A percentile compares a stretch with the other conserved stretches of the same genome.
Conservation (phyloP, 768 basidiomycete genomes). For the Mycena vulgaris region DNA sequence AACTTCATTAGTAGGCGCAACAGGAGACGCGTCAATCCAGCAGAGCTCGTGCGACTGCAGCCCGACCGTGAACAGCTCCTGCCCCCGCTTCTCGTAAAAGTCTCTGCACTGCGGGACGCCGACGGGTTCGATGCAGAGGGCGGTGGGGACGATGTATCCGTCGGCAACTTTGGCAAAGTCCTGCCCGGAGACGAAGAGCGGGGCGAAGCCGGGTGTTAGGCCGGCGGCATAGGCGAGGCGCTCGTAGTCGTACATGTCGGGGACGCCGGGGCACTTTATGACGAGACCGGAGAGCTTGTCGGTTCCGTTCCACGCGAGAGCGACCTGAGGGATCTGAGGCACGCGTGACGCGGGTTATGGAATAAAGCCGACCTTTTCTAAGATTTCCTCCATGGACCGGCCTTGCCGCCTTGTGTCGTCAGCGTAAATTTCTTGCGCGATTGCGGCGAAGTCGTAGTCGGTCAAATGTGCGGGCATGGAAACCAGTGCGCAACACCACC, state of each 20-base stretch:
- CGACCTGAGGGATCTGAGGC: constrained; percentile 11
- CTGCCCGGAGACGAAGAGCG: not conserved
- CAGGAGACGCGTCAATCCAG: not conserved
- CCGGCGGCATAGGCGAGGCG: constrained; percentile 4
- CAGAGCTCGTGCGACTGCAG: not conserved
- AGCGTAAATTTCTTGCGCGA: constrained; percentile 15
- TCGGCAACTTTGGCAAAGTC: constrained; percentile 16
- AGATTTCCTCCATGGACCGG: constrained; percentile 21
- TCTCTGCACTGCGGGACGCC: not conserved
- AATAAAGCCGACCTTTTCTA: not conserved
- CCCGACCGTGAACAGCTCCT: not conserved
- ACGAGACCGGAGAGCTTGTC: constrained; percentile 10
- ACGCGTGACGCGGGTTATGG: too few relatives aligned
- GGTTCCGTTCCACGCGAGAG: constrained; percentile 16
- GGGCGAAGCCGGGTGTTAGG: not conserved
- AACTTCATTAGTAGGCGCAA: not conserved
- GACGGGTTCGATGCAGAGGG: not conserved
- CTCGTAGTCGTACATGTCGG: constrained; percentile 36
- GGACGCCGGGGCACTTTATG: constrained; percentile 15
- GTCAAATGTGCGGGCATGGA: constrained; percentile 4
- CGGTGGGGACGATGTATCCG: constrained; percentile 11
- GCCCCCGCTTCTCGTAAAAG: not conserved
- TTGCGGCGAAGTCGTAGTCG: constrained; percentile 27
- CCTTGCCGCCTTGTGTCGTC: constrained; percentile 25
- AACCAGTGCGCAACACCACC: not conserved